Conservation (phyloP, 176 grass and related monocot genomes). For the Juncus inflexus region DNA sequence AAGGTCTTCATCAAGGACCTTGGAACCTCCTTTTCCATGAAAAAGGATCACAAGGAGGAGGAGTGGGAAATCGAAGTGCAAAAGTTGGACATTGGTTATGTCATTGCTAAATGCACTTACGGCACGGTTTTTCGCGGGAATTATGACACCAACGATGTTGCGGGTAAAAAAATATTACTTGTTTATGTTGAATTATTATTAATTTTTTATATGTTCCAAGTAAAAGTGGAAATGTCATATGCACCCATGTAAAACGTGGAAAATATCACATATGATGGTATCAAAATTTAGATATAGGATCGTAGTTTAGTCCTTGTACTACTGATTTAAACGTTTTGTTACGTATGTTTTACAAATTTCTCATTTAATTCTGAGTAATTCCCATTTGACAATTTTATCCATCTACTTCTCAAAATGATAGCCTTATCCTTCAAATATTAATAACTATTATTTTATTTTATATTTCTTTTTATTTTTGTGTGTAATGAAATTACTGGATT, state of each 20-base stretch:
- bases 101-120: slow-evolving; percentile 72
- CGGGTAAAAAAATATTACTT: slow-evolving; percentile 34
- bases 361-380: no score
- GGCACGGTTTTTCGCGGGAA: slow-evolving; percentile 80
- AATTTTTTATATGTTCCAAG: background rate
- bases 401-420: background rate
- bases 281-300: background rate
- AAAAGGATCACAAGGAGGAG: slow-evolving; percentile 21
- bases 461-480: background rate
- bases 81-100: slow-evolving; percentile 67
- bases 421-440: background rate
- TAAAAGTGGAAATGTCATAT: background rate
- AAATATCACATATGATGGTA: no score
- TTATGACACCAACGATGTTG: slow-evolving; percentile 69
- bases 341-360: no score
- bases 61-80: slow-evolving; percentile 81
- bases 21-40: slow-evolving; percentile 22
- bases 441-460: background rate
- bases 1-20: slow-evolving; percentile 53
- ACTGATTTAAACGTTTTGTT: no score
- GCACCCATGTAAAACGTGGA: no score
- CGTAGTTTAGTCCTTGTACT: no score
- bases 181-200: background rate
- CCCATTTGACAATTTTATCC: background rate
- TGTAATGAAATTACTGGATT: slow-evolving; percentile 87